A percentile compares a stretch with the other conserved stretches of the same genome.
Evolutionary conservation across 2,329 filamentous ascomycete genomes (phyloP).

Genomic region (Leptodontidium sp.): DNA sequence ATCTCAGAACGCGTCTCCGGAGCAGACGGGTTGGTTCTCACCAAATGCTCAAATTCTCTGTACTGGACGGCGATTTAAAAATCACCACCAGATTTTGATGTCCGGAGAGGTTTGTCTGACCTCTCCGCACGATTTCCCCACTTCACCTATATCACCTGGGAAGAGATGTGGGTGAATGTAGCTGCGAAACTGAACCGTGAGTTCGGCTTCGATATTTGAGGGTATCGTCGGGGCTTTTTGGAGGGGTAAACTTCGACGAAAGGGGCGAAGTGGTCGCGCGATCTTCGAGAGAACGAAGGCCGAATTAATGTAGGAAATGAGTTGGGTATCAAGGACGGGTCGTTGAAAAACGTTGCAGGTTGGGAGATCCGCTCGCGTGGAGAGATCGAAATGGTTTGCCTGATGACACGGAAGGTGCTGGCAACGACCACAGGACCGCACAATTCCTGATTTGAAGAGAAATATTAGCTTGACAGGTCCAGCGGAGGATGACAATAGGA

Average conservation of each 20-base stretch:
- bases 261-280: conserved; percentile 11
- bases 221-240: conserved; percentile 4
- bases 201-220: conserved; percentile 18
- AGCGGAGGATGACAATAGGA: conserved; percentile 25
- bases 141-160: conserved; percentile 28
- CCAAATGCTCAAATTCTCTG: conserved; percentile 28
- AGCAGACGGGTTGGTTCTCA: conserved; percentile 26
- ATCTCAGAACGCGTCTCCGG: conserved; percentile 25
- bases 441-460: conserved; percentile 30
- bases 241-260: conserved; percentile 20
- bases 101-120: conserved; percentile 50
- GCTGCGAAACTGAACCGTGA: conserved; percentile 19
- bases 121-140: conserved; percentile 47
- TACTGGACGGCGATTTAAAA: conserved; percentile 36
- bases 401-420: conserved; percentile 42
- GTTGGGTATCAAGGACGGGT: conserved; percentile 29
- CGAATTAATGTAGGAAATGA: conserved; percentile 23
- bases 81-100: conserved; percentile 45
- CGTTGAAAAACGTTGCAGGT: conserved; percentile 30
- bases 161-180: conserved; percentile 8
- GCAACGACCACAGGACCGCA: conserved; percentile 34
- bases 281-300: conserved; percentile 19
- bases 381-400: conserved; percentile 37
- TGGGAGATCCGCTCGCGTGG: conserved; percentile 37
- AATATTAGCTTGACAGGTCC: conserved; percentile 35